phyloP scores from a whole-genome alignment of 2,329 filamentous ascomycete genomes.

The Lecanicillium sp. region DNA sequence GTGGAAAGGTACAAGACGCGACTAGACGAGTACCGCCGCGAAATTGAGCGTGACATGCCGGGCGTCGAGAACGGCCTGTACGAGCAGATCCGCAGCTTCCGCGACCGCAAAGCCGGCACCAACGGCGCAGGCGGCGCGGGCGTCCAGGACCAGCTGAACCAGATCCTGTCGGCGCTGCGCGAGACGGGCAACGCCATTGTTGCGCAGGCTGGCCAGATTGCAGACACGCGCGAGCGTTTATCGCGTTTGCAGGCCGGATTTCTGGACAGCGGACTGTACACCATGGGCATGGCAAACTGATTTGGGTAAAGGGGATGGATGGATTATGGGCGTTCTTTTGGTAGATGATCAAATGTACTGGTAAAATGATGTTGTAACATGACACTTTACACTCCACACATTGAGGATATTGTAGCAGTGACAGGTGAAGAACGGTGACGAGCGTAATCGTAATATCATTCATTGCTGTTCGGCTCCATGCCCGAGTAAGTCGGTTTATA shows the following conservation, averaged over 20 bases:
- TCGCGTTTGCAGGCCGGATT: constrained; percentile 33
- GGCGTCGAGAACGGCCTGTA: constrained; percentile 39
- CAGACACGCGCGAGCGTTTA: constrained; percentile 32
- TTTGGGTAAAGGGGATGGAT: not conserved
- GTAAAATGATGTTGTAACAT: not conserved
- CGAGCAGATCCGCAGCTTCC: constrained; percentile 30
- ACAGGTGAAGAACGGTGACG: too few relatives aligned
- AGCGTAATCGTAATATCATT: too few relatives aligned
- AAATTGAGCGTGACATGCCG: constrained; percentile 40
- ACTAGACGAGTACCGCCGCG: constrained; percentile 35
- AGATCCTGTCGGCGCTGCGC: constrained; percentile 28
- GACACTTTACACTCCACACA: too few relatives aligned
- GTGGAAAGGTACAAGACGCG: constrained; percentile 35
- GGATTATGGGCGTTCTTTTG: constrained; percentile 1
- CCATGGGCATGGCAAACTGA: constrained; percentile 23
- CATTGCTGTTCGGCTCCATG: too few relatives aligned
- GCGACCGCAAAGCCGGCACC: constrained; percentile 20
- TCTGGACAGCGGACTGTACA: constrained; percentile 28
- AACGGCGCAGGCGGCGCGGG: constrained; percentile 16
- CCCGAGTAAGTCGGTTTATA: too few relatives aligned
- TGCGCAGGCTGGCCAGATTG: constrained; percentile 33
- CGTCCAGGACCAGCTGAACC: constrained; percentile 30
- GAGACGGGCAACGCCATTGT: constrained; percentile 34
- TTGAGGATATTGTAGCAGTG: not conserved
- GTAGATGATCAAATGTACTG: not conserved